Conservation (phyloP, 129 eudicot genomes). For the Arctium minus region DNA sequence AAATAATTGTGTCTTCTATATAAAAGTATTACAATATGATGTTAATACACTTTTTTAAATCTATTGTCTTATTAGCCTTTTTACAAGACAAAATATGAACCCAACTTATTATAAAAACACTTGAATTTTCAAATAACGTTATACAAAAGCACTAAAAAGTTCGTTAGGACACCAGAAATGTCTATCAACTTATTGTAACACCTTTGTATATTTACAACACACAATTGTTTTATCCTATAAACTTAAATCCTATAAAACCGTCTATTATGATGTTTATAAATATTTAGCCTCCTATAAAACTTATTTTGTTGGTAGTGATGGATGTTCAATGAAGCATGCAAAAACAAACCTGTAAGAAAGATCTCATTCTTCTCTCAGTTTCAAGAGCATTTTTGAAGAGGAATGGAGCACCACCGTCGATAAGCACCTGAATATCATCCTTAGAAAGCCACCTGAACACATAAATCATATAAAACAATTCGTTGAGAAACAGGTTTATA, state of each 20-base stretch:
- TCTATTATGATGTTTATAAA: neutral
- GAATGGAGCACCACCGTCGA: slow-evolving; percentile 68
- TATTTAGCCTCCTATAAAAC: neutral
- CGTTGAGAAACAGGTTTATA: neutral
- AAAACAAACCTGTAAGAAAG: slow-evolving; percentile 45
- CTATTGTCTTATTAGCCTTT: neutral
- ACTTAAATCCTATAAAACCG: neutral
- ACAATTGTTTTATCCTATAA: neutral
- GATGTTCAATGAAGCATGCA: neutral
- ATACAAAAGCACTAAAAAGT: neutral
- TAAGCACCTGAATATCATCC: slow-evolving; percentile 64
- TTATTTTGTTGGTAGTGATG: neutral
- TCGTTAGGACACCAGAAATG: neutral
- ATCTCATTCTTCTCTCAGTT: slow-evolving; percentile 58
- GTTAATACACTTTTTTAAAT: neutral
- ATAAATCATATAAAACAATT: neutral
- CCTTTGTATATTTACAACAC: no score
- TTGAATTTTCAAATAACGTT: neutral
- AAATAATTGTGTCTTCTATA: neutral
- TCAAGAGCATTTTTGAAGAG: slow-evolving; percentile 63
- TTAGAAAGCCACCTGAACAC: slow-evolving; percentile 57
- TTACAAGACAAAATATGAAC: neutral
- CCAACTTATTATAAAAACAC: neutral
- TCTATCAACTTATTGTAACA: neutral
- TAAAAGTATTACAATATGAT: neutral